phyloP scores from a whole-genome alignment of 768 basidiomycete genomes.

The Dictyophora rubrovolvata region DNA sequence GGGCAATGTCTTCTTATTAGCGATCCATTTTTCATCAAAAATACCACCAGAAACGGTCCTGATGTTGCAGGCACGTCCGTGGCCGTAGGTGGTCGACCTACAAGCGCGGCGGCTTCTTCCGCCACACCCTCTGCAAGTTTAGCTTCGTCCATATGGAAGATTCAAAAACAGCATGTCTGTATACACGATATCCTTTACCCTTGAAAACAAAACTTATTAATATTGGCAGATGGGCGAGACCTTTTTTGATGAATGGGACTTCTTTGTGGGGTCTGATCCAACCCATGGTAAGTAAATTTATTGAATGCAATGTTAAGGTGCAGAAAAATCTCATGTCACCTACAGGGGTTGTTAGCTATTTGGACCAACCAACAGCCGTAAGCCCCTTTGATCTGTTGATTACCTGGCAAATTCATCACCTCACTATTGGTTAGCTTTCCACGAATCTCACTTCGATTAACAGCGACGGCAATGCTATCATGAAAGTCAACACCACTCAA shows the following conservation, averaged over 20 bases:
- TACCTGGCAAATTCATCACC: neutral
- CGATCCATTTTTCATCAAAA: neutral
- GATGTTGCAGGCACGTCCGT: neutral
- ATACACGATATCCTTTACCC: neutral
- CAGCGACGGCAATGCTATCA: constrained; percentile 62
- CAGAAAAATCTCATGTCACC: neutral
- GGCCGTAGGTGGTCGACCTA: neutral
- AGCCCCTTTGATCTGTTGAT: neutral
- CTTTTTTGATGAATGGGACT: constrained; percentile 81
- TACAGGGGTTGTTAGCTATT: constrained; percentile 7
- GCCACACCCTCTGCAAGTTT: neutral
- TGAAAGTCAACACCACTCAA: constrained; percentile 81
- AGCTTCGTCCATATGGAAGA: constrained; percentile 3
- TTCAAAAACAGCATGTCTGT: constrained; percentile 5
- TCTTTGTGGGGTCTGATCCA: constrained; percentile 60
- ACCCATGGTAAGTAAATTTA: constrained; percentile 55
- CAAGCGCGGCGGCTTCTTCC: neutral
- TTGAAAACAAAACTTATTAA: neutral
- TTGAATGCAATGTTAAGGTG: neutral
- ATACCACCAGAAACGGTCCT: neutral
- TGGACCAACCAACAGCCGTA: constrained; percentile 8
- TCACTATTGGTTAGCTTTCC: constrained; percentile 29
- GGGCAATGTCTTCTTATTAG: neutral
- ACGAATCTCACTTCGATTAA: constrained; percentile 61
- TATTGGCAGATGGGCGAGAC: constrained; percentile 33